Conservation (phyloP, 306 rosid genomes). For the Dryas octopetala region DNA sequence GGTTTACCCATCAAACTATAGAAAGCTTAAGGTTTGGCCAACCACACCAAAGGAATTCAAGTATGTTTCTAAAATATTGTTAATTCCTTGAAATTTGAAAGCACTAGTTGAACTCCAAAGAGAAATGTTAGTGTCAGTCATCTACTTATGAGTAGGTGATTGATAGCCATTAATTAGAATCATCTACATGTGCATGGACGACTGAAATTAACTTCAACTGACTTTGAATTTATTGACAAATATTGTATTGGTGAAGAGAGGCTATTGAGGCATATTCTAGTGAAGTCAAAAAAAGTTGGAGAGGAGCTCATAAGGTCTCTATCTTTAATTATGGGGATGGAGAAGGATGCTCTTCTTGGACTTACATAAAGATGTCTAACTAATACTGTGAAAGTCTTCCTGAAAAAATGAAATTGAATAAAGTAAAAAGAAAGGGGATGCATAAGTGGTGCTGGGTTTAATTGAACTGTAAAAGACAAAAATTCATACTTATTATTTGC, state of each 20-base stretch:
- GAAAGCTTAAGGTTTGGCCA: slow-evolving; percentile 41
- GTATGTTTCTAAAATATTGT: too few relatives aligned
- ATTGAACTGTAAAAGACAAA: too few relatives aligned
- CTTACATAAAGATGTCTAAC: slow-evolving; percentile 29
- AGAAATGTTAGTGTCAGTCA: too few relatives aligned
- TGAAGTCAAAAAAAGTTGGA: slow-evolving; percentile 33
- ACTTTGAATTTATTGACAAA: neutral
- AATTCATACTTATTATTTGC: neutral
- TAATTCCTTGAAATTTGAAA: neutral
- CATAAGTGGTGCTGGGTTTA: too few relatives aligned
- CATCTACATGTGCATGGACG: too few relatives aligned
- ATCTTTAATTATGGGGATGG: slow-evolving; percentile 33
- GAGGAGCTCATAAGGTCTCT: slow-evolving; percentile 29
- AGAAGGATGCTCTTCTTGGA: slow-evolving; percentile 32
- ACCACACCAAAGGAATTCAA: slow-evolving; percentile 24
- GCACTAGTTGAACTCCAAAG: neutral
- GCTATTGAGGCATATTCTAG: slow-evolving; percentile 34
- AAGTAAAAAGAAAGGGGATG: too few relatives aligned
- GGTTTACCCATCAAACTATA: slow-evolving; percentile 15
- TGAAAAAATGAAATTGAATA: too few relatives aligned
- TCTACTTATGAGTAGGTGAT: too few relatives aligned
- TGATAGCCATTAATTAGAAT: too few relatives aligned
- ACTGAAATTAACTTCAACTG: neutral
- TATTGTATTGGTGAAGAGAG: slow-evolving; percentile 22
- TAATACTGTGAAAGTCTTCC: too few relatives aligned